These are phyloP conservation scores for Leccinum longicurvipes DNA, from an alignment of 768 basidiomycete genomes.

Conservation along the genomic window DNA sequence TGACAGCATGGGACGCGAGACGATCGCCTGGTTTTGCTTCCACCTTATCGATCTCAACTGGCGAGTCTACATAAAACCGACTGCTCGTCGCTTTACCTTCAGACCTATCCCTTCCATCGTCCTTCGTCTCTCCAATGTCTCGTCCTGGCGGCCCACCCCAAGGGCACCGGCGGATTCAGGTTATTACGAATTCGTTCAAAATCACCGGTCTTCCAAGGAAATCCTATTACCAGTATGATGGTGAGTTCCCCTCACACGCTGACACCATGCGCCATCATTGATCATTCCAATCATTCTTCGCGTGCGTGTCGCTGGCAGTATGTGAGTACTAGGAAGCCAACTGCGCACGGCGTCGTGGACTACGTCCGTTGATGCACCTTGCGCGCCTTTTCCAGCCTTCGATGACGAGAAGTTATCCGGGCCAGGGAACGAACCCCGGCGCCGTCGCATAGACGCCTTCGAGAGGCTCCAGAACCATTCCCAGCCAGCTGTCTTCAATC, in stretches of 20 bases:
- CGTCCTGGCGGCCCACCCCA: slow-evolving; percentile 15
- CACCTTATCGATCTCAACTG: slow-evolving; percentile 24
- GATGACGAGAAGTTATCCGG: slow-evolving; percentile 4
- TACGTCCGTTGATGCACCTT: neutral
- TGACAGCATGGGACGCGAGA: neutral
- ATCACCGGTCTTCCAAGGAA: slow-evolving; percentile 27
- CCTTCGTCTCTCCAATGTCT: slow-evolving; percentile 21
- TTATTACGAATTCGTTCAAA: slow-evolving; percentile 34
- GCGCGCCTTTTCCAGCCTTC: slow-evolving; percentile 14
- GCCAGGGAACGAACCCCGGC: neutral
- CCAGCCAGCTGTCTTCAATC: slow-evolving; percentile 36
- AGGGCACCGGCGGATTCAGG: slow-evolving; percentile 19
- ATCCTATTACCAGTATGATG: slow-evolving; percentile 32
- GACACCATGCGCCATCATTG: slow-evolving; percentile 1
- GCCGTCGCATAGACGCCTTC: slow-evolving; percentile 29
- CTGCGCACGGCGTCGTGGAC: neutral
- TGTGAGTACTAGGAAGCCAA: slow-evolving; percentile 19
- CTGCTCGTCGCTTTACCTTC: neutral
- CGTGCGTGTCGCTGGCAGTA: slow-evolving; percentile 18
- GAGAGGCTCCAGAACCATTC: slow-evolving; percentile 38
- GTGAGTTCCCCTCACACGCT: slow-evolving; percentile 17
- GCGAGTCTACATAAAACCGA: slow-evolving; percentile 9
- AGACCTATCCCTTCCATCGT: neutral
- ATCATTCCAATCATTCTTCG: slow-evolving; percentile 5
- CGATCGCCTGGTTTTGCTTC: slow-evolving; percentile 6